A percentile compares a stretch with the other conserved stretches of the same genome.
Conservation (phyloP, 345 rosid genomes). For the Aethionema arabicum region DNA sequence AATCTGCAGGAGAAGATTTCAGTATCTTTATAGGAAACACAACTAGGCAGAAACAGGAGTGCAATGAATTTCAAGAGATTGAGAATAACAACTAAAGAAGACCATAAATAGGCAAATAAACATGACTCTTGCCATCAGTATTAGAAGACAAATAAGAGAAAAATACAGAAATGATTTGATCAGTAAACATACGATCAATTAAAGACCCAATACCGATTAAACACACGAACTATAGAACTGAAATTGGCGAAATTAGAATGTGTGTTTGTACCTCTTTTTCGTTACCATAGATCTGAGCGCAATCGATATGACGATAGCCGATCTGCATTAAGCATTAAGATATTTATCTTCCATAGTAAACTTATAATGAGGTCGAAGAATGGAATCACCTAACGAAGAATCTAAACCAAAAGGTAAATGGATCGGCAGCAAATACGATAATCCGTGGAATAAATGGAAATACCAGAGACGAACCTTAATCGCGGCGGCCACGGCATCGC, state of each 20-base stretch:
- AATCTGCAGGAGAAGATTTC: slow-evolving; percentile 32
- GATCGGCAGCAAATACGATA: background rate
- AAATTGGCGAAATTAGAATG: background rate
- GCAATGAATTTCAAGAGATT: background rate
- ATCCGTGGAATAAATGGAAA: background rate
- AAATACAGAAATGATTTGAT: too few species aligned
- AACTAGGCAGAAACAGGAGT: slow-evolving; percentile 10
- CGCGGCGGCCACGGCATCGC: slow-evolving; percentile 45
- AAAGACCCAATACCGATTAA: background rate
- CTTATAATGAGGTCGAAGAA: background rate
- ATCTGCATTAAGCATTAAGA: slow-evolving; percentile 22
- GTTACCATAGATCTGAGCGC: slow-evolving; percentile 58
- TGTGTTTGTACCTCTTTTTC: slow-evolving; percentile 57
- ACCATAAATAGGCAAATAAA: background rate
- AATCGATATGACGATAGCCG: slow-evolving; percentile 62
- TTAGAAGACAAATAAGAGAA: slow-evolving; percentile 8
- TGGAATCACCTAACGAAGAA: background rate
- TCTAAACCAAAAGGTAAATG: background rate
- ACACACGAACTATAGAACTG: background rate
- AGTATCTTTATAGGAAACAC: slow-evolving; percentile 9
- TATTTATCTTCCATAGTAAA: background rate
- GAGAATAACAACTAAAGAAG: background rate
- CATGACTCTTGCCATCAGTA: background rate
- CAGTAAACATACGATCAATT: background rate
- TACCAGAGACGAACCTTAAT: slow-evolving; percentile 23